phyloP scores from a whole-genome alignment of 495 filamentous ascomycete species.

The Wilcoxina mikolae region DNA sequence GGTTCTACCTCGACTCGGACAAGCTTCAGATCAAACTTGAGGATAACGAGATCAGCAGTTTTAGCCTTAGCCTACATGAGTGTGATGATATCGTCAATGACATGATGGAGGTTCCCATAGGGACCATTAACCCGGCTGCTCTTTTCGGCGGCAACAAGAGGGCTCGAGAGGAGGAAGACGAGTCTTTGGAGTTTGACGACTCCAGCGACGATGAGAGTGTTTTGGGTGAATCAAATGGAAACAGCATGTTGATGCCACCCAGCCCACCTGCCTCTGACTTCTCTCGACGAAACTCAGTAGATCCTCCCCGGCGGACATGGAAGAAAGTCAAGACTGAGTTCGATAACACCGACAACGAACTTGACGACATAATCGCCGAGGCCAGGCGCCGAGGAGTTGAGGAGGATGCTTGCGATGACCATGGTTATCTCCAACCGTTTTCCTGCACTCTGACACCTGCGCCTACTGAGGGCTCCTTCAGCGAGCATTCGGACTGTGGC shows the following conservation, averaged over 20 bases:
- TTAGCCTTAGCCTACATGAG: constrained; percentile 71
- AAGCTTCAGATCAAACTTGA: constrained; percentile 32
- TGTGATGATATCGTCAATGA: constrained; percentile 74
- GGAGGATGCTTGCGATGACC: constrained; percentile 32
- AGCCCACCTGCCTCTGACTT: constrained; percentile 37
- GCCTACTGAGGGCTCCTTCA: constrained; percentile 30
- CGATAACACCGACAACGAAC: constrained; percentile 27
- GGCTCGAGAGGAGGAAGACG: constrained; percentile 42
- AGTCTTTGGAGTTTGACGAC: constrained; percentile 48
- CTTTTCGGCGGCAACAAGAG: constrained; percentile 57
- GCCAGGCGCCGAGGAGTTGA: constrained; percentile 19
- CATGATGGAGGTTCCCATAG: constrained; percentile 51
- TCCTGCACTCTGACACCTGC: constrained; percentile 26
- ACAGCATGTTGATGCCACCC: constrained; percentile 27
- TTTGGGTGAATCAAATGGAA: constrained; percentile 20
- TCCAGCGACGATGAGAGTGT: constrained; percentile 41
- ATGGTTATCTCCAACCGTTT: constrained; percentile 28
- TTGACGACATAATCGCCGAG: constrained; percentile 27
- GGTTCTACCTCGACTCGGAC: constrained; percentile 41
- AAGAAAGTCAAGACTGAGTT: constrained; percentile 41
- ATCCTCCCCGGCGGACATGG: constrained; percentile 43
- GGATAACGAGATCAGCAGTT: constrained; percentile 40
- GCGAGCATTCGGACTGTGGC: constrained; percentile 29
- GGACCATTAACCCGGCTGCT: constrained; percentile 41
- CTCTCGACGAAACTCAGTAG: constrained; percentile 20